phyloP scores from a whole-genome alignment of 805 yeast species.

The Candida broadrunensis region DNA sequence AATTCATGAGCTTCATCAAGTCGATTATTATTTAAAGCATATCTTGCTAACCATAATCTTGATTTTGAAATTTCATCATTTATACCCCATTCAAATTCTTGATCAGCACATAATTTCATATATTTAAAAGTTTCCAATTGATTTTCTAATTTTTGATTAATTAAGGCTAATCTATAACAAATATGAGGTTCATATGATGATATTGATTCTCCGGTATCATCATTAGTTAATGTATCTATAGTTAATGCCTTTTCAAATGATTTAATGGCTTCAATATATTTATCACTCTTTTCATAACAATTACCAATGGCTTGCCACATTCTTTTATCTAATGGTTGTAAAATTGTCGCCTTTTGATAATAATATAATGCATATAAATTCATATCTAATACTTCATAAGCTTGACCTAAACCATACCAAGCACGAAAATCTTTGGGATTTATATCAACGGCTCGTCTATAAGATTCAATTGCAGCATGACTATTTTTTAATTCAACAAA shows the following conservation, averaged over 20 bases:
- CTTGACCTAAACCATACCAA: conserved; percentile 98
- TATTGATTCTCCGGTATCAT: conserved; percentile 8
- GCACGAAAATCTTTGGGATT: conserved; percentile 89
- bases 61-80: conserved; percentile 78
- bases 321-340: conserved; percentile 85
- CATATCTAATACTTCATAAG: conserved; percentile 95
- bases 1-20: conserved; percentile 69
- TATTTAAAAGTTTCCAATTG: conserved; percentile 51
- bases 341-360: conserved; percentile 84
- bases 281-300: conserved; percentile 78
- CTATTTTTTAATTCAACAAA: conserved; percentile 94
- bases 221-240: conserved; percentile 38
- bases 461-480: conserved; percentile 96
- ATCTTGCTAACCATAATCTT: conserved; percentile 79
- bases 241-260: conserved; percentile 76
- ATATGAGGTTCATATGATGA: conserved; percentile 39
- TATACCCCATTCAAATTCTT: conserved; percentile 60
- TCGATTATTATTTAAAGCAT: conserved; percentile 53
- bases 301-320: conserved; percentile 97
- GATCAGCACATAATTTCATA: conserved; percentile 68
- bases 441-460: conserved; percentile 88
- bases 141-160: conserved; percentile 59
- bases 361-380: conserved; percentile 88
- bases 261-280: conserved; percentile 69
- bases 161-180: conserved; percentile 63